These are phyloP conservation scores for Nemania sp. DNA, from an alignment of 2,329 filamentous ascomycete genomes.

Conservation along the genomic window DNA sequence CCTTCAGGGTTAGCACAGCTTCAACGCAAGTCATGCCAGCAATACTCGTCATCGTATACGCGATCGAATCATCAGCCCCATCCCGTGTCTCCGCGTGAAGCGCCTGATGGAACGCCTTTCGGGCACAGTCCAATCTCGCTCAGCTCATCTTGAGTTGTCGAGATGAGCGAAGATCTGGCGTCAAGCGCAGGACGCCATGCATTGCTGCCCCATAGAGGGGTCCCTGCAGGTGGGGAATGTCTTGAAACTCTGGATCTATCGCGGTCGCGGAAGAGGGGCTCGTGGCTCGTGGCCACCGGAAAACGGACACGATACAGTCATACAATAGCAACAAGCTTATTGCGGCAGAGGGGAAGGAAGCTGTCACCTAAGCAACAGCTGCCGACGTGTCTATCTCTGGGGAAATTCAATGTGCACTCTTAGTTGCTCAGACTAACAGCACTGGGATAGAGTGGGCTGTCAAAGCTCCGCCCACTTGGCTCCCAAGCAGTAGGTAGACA, in stretches of 20 bases:
- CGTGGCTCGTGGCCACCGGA: conserved; percentile 18
- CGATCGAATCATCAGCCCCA: conserved; percentile 5
- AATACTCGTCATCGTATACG: conserved; percentile 14
- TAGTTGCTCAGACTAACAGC: background rate
- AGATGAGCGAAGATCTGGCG: background rate
- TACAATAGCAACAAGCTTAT: conserved; percentile 15
- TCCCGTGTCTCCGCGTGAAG: conserved; percentile 3
- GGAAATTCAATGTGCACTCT: background rate
- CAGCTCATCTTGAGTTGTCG: background rate
- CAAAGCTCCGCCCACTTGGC: conserved; percentile 1
- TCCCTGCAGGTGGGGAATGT: conserved; percentile 24
- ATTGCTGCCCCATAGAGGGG: conserved; percentile 32
- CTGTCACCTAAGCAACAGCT: background rate
- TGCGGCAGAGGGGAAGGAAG: conserved; percentile 1
- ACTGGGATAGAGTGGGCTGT: conserved; percentile 3
- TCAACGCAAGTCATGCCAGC: conserved; percentile 27
- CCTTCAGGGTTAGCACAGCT: conserved; percentile 18
- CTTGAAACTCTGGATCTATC: conserved; percentile 8
- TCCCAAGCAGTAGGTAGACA: conserved; percentile 13
- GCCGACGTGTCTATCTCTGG: conserved; percentile 20
- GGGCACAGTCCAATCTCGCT: conserved; percentile 7
- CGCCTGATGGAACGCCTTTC: conserved; percentile 6
- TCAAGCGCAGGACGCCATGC: conserved; percentile 24
- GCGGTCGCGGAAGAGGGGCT: conserved; percentile 23
- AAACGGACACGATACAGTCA: conserved; percentile 25